These are phyloP conservation scores for Helicostylum pulchrum DNA, from an alignment of 192 early-diverging fungal species.

Conservation along the genomic window DNA sequence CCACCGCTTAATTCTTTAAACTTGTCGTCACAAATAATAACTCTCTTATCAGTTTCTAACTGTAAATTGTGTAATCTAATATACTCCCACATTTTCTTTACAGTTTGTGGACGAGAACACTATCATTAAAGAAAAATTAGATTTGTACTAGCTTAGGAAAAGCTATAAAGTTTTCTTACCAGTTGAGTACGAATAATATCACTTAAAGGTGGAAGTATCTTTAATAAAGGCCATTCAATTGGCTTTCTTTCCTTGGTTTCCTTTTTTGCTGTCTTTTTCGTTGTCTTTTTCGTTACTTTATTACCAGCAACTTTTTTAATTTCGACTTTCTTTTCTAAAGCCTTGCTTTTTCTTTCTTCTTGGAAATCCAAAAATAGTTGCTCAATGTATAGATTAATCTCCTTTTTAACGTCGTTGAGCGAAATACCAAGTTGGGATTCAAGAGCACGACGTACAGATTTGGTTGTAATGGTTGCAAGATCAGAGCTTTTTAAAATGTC, in stretches of 20 bases:
- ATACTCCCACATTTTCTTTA: conserved; percentile 55
- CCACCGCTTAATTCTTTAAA: conserved; percentile 43
- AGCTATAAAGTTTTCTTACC: neutral
- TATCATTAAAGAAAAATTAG: neutral
- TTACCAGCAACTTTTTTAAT: neutral
- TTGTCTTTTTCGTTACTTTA: neutral
- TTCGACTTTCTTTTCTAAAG: neutral
- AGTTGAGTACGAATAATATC: neutral
- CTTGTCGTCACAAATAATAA: conserved; percentile 43
- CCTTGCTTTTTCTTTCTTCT: neutral
- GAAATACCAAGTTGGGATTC: neutral
- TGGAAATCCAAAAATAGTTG: neutral
- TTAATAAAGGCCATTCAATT: neutral
- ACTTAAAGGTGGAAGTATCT: conserved; percentile 7
- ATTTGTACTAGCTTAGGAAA: neutral
- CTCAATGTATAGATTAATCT: conserved; percentile 2
- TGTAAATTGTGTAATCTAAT: conserved; percentile 49
- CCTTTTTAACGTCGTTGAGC: neutral
- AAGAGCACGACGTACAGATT: neutral
- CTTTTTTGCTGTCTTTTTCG: neutral
- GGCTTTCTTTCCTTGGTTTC: conserved; percentile 3
- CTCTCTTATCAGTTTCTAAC: conserved; percentile 40
- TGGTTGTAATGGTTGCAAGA: conserved; percentile 5
- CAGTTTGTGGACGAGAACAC: conserved; percentile 48
- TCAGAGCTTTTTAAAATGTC: conserved; percentile 1